phyloP scores from a whole-genome alignment of 2,329 filamentous ascomycete genomes.

The Neonectria faginata region DNA sequence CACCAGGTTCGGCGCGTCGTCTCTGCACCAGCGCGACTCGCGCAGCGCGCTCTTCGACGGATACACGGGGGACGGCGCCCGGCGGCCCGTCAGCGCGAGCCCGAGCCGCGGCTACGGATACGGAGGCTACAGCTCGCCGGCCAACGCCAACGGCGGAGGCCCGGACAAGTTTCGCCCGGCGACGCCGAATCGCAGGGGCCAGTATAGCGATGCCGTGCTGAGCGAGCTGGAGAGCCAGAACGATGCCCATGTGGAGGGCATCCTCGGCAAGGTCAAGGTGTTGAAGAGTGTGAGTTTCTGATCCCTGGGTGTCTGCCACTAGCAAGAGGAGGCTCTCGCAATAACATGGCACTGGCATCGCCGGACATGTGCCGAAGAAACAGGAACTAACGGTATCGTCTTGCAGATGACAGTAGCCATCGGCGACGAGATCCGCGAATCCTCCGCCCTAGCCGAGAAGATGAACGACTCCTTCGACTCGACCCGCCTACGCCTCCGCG shows the following conservation, averaged over 20 bases:
- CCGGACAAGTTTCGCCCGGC: slow-evolving; percentile 67
- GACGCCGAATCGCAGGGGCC: slow-evolving; percentile 82
- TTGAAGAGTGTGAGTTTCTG: slow-evolving; percentile 80
- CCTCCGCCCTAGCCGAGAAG: slow-evolving; percentile 86
- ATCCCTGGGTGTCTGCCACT: neutral
- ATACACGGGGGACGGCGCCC: slow-evolving; percentile 66
- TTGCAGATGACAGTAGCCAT: slow-evolving; percentile 88
- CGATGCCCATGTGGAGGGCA: slow-evolving; percentile 88
- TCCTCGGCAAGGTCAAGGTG: slow-evolving; percentile 88
- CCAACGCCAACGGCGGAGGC: slow-evolving; percentile 40
- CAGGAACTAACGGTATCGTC: slow-evolving; percentile 24
- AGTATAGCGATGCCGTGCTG: slow-evolving; percentile 92
- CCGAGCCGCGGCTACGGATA: slow-evolving; percentile 65
- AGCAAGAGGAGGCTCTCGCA: too few species aligned
- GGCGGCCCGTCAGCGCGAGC: slow-evolving; percentile 59
- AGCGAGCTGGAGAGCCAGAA: slow-evolving; percentile 97
- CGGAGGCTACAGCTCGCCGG: slow-evolving; percentile 47
- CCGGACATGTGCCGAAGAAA: neutral
- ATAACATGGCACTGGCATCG: neutral
- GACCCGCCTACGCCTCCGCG: slow-evolving; percentile 81
- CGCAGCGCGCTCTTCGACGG: slow-evolving; percentile 80
- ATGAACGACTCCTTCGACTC: slow-evolving; percentile 96
- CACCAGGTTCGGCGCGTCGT: slow-evolving; percentile 73
- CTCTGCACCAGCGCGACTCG: slow-evolving; percentile 79
- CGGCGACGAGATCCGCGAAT: slow-evolving; percentile 94